phyloP scores from a whole-genome alignment of 345 rosid species.

The Populus pruinosa region DNA sequence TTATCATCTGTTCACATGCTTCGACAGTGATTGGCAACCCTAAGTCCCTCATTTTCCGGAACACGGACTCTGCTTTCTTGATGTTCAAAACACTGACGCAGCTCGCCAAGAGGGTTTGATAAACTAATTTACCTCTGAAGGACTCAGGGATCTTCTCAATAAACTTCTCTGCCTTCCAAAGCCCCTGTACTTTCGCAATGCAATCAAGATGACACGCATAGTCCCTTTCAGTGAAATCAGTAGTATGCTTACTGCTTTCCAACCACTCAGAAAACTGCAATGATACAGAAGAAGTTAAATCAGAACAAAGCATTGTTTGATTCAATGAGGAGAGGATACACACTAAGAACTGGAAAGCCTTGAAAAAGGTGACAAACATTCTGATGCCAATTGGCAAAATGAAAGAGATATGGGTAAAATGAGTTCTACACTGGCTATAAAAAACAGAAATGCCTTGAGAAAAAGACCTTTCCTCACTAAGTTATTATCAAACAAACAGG shows the following conservation, averaged over 20 bases:
- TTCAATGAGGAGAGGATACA: not conserved
- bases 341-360: not conserved
- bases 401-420: too few species aligned
- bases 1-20: slow-evolving; percentile 16
- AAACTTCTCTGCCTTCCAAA: slow-evolving; percentile 14
- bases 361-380: not conserved
- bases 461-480: too few species aligned
- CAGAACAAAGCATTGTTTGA: not conserved
- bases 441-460: too few species aligned
- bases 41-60: slow-evolving; percentile 15
- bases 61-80: slow-evolving; percentile 14
- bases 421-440: too few species aligned
- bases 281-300: not conserved
- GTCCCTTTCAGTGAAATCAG: not conserved
- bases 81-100: not conserved
- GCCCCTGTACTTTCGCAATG: slow-evolving; percentile 3
- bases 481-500: too few species aligned
- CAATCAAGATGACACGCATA: slow-evolving; percentile 10
- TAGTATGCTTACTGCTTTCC: not conserved
- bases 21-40: slow-evolving; percentile 5
- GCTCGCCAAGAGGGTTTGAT: slow-evolving; percentile 1
- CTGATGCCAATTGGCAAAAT: too few species aligned
- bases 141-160: slow-evolving; percentile 10
- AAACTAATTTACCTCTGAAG: slow-evolving; percentile 9
- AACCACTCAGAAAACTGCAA: slow-evolving; percentile 22